These are phyloP conservation scores for Chytriomyces hyalinus DNA, from an alignment of 192 early-diverging fungal genomes.

Conservation along the genomic window DNA sequence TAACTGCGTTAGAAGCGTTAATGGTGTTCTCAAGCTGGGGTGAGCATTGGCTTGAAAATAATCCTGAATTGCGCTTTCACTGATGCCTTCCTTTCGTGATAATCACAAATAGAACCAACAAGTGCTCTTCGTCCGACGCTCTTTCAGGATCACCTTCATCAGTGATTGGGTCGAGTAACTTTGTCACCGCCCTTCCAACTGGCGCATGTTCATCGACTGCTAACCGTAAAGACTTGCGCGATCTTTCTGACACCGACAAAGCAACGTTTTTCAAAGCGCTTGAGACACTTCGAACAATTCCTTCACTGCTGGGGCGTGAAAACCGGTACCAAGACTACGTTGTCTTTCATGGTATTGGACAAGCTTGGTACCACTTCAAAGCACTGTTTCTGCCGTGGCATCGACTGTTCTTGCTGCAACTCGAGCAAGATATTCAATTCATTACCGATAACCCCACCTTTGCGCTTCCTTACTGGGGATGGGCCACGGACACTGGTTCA, in stretches of 20 bases:
- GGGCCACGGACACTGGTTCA: conserved; percentile 38
- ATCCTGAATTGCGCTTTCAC: not conserved
- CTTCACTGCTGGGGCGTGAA: conserved; percentile 14
- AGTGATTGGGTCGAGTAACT: not conserved
- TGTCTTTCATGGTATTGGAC: conserved; percentile 22
- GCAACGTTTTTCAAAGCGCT: conserved; percentile 34
- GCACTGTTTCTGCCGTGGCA: conserved; percentile 51
- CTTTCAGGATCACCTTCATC: not conserved
- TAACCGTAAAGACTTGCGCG: conserved; percentile 39
- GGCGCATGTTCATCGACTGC: conserved; percentile 12
- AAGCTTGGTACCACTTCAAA: not conserved
- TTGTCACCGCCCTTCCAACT: conserved; percentile 9
- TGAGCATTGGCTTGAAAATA: not conserved
- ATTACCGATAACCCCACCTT: conserved; percentile 36
- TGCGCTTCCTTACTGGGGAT: conserved; percentile 71
- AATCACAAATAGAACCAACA: conserved; percentile 2
- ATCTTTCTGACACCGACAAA: conserved; percentile 26
- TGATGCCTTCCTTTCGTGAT: not conserved
- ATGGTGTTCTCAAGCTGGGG: not conserved
- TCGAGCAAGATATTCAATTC: conserved; percentile 34
- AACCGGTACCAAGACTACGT: conserved; percentile 33
- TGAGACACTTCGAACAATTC: conserved; percentile 11
- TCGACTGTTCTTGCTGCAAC: conserved; percentile 29
- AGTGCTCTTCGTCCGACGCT: conserved; percentile 1
- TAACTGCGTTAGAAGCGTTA: conserved; percentile 20